Conservation (phyloP, 139 green algal genomes). For the Microglena sp. region DNA sequence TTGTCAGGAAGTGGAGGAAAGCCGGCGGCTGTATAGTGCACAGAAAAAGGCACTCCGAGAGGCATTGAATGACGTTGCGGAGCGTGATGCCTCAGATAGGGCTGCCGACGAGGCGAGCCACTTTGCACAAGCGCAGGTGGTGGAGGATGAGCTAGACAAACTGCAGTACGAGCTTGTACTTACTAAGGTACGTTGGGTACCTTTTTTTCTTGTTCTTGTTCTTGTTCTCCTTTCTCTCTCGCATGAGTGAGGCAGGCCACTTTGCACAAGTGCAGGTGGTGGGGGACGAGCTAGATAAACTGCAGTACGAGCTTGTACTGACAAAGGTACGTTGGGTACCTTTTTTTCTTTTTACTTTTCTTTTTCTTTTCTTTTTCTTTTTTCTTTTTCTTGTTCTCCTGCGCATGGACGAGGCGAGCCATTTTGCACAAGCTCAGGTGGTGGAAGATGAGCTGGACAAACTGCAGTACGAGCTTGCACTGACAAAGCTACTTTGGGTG, state of each 20-base stretch:
- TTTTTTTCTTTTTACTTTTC: too few relatives aligned
- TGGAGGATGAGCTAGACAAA: constrained; percentile 25
- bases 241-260: too few relatives aligned
- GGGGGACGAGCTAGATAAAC: constrained; percentile 36
- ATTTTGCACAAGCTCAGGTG: constrained; percentile 4
- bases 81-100: constrained; percentile 26
- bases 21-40: constrained; percentile 17
- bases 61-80: constrained; percentile 28
- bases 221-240: too few relatives aligned
- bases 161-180: constrained; percentile 27
- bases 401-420: too few relatives aligned
- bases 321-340: constrained; percentile 14
- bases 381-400: too few relatives aligned
- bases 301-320: constrained; percentile 21
- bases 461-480: constrained; percentile 26
- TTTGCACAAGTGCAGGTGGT: constrained; percentile 10
- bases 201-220: too few relatives aligned
- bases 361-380: too few relatives aligned
- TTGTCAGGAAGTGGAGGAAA: constrained; percentile 47
- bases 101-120: constrained; percentile 16
- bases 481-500: constrained; percentile 24
- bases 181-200: constrained; percentile 24
- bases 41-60: constrained; percentile 46
- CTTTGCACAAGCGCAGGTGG: constrained; percentile 12
- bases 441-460: constrained; percentile 42